These are phyloP conservation scores for Kodamaea sp. DNA, from an alignment of 1,139 yeast genomes.

Conservation along the genomic window DNA sequence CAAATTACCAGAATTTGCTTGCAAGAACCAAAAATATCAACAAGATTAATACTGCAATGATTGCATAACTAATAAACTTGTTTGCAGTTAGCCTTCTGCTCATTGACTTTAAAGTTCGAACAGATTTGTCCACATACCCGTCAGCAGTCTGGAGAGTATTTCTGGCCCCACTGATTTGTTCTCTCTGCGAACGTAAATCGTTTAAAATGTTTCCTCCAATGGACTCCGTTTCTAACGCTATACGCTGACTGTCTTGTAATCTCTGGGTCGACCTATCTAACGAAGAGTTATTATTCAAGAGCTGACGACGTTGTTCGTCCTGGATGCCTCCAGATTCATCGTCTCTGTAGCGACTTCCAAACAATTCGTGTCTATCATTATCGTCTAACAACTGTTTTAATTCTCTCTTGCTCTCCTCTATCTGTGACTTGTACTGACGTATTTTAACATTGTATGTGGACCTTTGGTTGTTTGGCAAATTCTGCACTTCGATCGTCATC, in stretches of 20 bases:
- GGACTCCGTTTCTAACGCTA: slow-evolving; percentile 89
- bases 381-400: slow-evolving; percentile 57
- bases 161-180: slow-evolving; percentile 83
- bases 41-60: slow-evolving; percentile 82
- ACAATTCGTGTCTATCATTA: slow-evolving; percentile 65
- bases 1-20: slow-evolving; percentile 69
- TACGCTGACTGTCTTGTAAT: slow-evolving; percentile 81
- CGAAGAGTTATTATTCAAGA: slow-evolving; percentile 76
- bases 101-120: slow-evolving; percentile 87
- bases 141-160: slow-evolving; percentile 88
- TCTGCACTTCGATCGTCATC: slow-evolving; percentile 78
- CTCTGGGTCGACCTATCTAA: slow-evolving; percentile 83
- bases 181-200: slow-evolving; percentile 90
- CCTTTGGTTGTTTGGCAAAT: slow-evolving; percentile 70
- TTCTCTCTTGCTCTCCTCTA: slow-evolving; percentile 57
- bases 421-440: slow-evolving; percentile 64
- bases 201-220: slow-evolving; percentile 90
- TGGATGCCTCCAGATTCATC: slow-evolving; percentile 36
- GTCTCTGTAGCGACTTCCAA: slow-evolving; percentile 54
- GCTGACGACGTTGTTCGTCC: slow-evolving; percentile 77
- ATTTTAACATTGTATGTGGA: slow-evolving; percentile 69
- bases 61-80: slow-evolving; percentile 90
- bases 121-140: slow-evolving; percentile 85
- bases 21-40: slow-evolving; percentile 84
- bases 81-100: slow-evolving; percentile 94